These are phyloP conservation scores for Cadophora sp. DNA, from an alignment of 2,329 filamentous ascomycete genomes.

Conservation along the genomic window DNA sequence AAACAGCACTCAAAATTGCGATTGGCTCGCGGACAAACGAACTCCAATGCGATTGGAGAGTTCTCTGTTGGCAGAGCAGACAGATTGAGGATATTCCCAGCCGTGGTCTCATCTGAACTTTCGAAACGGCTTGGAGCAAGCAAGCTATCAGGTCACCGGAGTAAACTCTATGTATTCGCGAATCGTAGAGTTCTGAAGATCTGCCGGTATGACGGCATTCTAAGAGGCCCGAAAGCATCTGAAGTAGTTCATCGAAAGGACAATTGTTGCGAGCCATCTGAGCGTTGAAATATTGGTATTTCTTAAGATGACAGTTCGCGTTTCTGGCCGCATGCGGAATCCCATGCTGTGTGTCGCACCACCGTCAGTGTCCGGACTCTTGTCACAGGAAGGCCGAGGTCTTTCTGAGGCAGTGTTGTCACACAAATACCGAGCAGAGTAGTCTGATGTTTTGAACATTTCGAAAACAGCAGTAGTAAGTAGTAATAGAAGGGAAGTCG, in stretches of 20 bases:
- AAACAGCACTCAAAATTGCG: not conserved
- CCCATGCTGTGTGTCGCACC: not conserved
- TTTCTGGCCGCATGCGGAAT: not conserved
- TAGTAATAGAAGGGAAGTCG: not conserved
- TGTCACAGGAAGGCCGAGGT: not conserved
- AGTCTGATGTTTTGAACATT: not conserved
- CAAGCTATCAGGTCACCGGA: not conserved
- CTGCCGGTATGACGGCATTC: not conserved
- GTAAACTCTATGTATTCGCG: not conserved
- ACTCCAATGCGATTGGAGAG: slow-evolving; percentile 4
- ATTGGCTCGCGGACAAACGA: not conserved
- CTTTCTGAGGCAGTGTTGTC: not conserved
- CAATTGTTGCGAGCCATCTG: not conserved
- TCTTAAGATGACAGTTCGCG: slow-evolving; percentile 6
- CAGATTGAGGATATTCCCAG: slow-evolving; percentile 2
- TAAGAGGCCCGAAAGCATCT: not conserved
- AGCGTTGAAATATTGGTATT: not conserved
- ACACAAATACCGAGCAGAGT: not conserved
- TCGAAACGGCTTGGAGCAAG: slow-evolving; percentile 17
- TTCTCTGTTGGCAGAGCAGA: not conserved
- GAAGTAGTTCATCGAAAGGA: not conserved
- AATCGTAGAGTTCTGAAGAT: not conserved
- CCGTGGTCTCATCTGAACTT: slow-evolving; percentile 19
- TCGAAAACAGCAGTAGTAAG: not conserved
- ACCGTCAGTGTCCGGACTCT: not conserved